Conservation (phyloP, 371 early-diverging fungal genomes). For the Saksenaea vasiformis region DNA sequence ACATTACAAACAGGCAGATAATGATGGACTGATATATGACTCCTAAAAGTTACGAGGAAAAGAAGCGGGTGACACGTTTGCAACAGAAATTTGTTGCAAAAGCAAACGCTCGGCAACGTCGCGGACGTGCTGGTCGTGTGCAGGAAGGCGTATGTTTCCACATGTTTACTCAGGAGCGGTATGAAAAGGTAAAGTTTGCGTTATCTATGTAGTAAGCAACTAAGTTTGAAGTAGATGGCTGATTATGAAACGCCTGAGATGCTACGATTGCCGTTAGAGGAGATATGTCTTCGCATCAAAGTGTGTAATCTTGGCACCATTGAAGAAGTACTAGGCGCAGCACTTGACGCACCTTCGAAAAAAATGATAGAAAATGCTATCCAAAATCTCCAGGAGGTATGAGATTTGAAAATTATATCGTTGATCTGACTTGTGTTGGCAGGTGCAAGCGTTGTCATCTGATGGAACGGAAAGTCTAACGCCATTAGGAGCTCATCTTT, state of each 20-base stretch:
- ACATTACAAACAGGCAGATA: background rate
- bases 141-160: slow-evolving; percentile 82
- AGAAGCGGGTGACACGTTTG: slow-evolving; percentile 67
- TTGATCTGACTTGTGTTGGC: background rate
- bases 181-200: slow-evolving; percentile 47
- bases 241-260: slow-evolving; percentile 82
- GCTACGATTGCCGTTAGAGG: slow-evolving; percentile 77
- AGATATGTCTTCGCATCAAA: slow-evolving; percentile 80
- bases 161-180: slow-evolving; percentile 60
- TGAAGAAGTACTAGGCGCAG: slow-evolving; percentile 61
- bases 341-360: slow-evolving; percentile 74
- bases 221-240: slow-evolving; percentile 47
- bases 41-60: slow-evolving; percentile 72
- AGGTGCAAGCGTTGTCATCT: slow-evolving; percentile 51
- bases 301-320: slow-evolving; percentile 61
- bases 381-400: slow-evolving; percentile 57
- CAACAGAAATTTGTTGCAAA: slow-evolving; percentile 72
- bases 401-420: background rate
- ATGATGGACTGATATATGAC: background rate
- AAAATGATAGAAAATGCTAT: slow-evolving; percentile 74
- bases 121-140: slow-evolving; percentile 94
- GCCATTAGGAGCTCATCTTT: slow-evolving; percentile 86
- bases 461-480: slow-evolving; percentile 68
- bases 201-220: background rate
- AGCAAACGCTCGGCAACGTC: slow-evolving; percentile 87